Evolutionary conservation across 306 rosid genomes (phyloP), one percentile per base, ranked within the genome.

Genomic region (Acmispon strigosus): DNA sequence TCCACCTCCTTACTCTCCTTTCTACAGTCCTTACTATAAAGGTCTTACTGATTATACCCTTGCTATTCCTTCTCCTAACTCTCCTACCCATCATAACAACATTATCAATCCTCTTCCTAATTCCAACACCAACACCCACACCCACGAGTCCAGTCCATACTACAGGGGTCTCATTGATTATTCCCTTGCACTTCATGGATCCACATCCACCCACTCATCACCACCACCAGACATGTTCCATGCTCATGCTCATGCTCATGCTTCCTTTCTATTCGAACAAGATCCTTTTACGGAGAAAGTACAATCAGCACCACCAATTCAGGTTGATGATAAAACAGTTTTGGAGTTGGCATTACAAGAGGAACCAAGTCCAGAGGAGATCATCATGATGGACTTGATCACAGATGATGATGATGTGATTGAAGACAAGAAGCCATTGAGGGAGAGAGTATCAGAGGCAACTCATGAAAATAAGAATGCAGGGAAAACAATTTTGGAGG

Each of bases 351-450:
- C 64, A 6, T 55, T 9, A 39, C 3, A 19, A 22, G 69, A 42
- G 32, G 32, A 27, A 27, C 4, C 32, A 0, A 27, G 0, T 27
- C 12, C 8, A 12, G 43, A 39, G 48, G 43, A 70, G 12, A 29
- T 6, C 37, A 6, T 32, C 8, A 32, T 32, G 37, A 32, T 4
- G 50, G 45, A 16, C 27, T 9, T 45, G 61, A 34, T 12, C 18
- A 11, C 60, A 10, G 48, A 17, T 20, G 19, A 4, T 22, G 64
- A 4, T 57, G 62, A 19, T 37, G 18, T 16, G 16, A 14, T 59
- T n/a, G 6, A 50, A 12, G 60, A 81, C 42, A 76, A 79, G 91
- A 91, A 88, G 66, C 42, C 76, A 27, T 61, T 70, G 81, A 63
- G 85, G 84, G 86, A 81, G 84, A 77, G 76, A 80, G 73, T 50